Evolutionary conservation across 1,284 basidiomycete genomes (phyloP), one percentile per base, ranked within the genome.

Genomic region (Trichosporon ovoides): DNA sequence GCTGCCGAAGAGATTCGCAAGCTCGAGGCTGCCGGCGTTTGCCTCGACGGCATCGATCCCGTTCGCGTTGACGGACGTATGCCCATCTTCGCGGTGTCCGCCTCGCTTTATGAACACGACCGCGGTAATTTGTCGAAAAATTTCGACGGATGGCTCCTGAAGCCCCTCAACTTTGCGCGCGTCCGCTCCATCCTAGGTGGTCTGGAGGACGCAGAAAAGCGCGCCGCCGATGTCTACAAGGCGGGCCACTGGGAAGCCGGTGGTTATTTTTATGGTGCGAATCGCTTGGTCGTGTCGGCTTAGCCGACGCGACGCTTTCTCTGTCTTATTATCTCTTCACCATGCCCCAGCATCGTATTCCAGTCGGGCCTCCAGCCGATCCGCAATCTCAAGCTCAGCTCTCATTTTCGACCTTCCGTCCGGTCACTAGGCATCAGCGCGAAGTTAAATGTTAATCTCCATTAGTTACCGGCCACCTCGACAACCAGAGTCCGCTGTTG

Each of bases 61-160:
- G n/a, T 71, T 58, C 71, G 77, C 18, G 75, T 88, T 18, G 88
- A 89, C 67, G 84, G 76, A 0, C 82, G 88, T 6, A 84, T 91
- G 48, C 89, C 89, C 2, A 88, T 91, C 56, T 86, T 93, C 65
- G 89, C 88, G 4, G 88, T 93, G 4, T 89, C 87, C 11, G 89
- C 89, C 0, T 89, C 88, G 4, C 77, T 91, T 22, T 77, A 80
- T 36, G 87, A 89, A 65, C 76, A 79, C 24, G 85, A 89, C 71
- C 80, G 84, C 3, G 75, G 80, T 0, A 82, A 86, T 59, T 80
- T 91, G 60, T 76, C 78, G 6, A 75, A 80, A 20, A 84, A 89
- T 46, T 84, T 91, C 75, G 89, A 91, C 69, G 89, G 89, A 10
- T 91, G 88, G 88, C 83, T 91, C n/a, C 76, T 91, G 59, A 91